A percentile compares a stretch with the other conserved stretches of the same genome.
These are phyloP conservation scores for Aegilops tauschii DNA, from an alignment of 176 grass and related monocot genomes.

Conservation along the genomic window DNA sequence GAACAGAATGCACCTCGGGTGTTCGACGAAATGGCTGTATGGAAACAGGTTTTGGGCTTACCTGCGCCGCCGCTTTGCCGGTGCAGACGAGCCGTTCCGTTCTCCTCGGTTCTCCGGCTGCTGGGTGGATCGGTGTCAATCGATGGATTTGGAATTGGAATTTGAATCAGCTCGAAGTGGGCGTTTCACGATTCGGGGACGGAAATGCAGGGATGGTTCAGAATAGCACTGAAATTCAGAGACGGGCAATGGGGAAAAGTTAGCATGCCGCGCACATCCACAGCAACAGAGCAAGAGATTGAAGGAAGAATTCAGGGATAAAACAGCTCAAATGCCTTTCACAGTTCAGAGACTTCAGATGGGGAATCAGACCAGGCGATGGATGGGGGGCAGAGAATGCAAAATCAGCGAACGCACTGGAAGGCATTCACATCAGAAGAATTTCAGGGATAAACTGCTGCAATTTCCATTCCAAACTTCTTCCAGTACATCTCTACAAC, in stretches of 20 bases:
- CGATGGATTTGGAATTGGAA: background rate
- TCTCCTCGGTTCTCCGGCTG: background rate
- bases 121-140: background rate
- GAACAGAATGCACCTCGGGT: background rate
- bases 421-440: too few species aligned
- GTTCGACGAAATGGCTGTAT: constrained; percentile 2
- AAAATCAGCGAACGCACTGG: too few species aligned
- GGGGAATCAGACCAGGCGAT: too few species aligned
- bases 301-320: too few species aligned
- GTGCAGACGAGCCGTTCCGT: background rate
- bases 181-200: too few species aligned
- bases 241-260: too few species aligned
- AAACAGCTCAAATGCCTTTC: background rate
- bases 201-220: background rate
- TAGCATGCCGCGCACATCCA: too few species aligned
- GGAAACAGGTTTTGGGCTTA: background rate
- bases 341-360: too few species aligned
- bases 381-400: too few species aligned
- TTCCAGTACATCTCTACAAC: background rate
- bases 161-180: background rate
- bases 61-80: background rate
- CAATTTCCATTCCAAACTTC: background rate
- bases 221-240: background rate
- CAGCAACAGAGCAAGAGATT: too few species aligned
- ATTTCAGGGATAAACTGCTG: background rate